A percentile compares a stretch with the other conserved stretches of the same genome.
Evolutionary conservation across 768 basidiomycete species (phyloP).

Genomic region (Lepiota brunneoincarnata): DNA sequence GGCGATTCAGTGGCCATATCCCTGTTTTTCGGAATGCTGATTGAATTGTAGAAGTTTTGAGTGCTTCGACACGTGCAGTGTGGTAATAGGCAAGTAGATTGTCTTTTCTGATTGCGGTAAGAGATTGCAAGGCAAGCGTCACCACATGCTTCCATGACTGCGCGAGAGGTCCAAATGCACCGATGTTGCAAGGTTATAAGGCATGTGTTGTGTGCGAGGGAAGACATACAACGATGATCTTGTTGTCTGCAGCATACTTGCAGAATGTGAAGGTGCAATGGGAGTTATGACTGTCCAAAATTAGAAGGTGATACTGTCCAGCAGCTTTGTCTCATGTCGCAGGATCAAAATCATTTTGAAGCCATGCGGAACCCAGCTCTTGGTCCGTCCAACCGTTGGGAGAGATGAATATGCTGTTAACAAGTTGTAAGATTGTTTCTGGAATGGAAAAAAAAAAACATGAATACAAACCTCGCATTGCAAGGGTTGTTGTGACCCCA

Average conservation of each 20-base stretch:
- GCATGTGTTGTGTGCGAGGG: constrained; percentile 35
- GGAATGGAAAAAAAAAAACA: background rate
- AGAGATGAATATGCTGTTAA: too few relatives aligned
- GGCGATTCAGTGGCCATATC: constrained; percentile 24
- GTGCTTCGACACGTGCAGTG: constrained; percentile 18
- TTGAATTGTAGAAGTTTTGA: constrained; percentile 25
- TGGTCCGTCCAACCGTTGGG: background rate
- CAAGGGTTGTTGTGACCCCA: constrained; percentile 24
- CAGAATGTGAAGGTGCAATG: constrained; percentile 32
- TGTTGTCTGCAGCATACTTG: constrained; percentile 21
- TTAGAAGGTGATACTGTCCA: constrained; percentile 25
- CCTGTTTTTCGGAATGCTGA: constrained; percentile 24
- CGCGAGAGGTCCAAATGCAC: constrained; percentile 34
- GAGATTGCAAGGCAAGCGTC: background rate
- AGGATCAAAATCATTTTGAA: constrained; percentile 32
- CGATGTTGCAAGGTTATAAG: constrained; percentile 34
- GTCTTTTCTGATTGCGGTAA: constrained; percentile 22
- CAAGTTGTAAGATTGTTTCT: background rate
- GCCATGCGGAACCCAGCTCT: constrained; percentile 23
- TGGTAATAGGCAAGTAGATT: constrained; percentile 25
- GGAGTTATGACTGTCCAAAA: constrained; percentile 36
- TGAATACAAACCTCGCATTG: constrained; percentile 24
- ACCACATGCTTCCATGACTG: constrained; percentile 26
- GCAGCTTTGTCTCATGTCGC: constrained; percentile 16
- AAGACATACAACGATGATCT: constrained; percentile 33